Evolutionary conservation across 345 rosid species (phyloP), one percentile per base, ranked within the genome.

Genomic region (Eucalyptus urophylla): DNA sequence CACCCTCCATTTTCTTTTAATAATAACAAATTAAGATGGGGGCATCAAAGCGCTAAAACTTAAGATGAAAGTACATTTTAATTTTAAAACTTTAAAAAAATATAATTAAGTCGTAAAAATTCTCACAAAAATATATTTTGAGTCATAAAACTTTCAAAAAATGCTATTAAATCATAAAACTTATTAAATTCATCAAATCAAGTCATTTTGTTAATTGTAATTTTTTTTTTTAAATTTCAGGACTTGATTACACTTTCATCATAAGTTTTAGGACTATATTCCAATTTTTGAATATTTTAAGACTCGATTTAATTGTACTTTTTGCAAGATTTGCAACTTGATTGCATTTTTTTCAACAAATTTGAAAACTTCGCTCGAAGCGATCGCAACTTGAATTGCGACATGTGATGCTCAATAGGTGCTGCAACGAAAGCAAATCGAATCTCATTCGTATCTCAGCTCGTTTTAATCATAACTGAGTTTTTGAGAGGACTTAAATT

Each of bases 251-350:
- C 3, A 56, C 1, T 1, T 56, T 56, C 3, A 24, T 56, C 0
- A 24, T 5, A 8, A 56, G 3, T 56, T 56, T 22, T 2, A 9
- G 0, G 6, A 24, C 6, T 56, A 24, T 10, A 56, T 56, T 56
- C 0, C 3, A 4, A 22, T 9, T 56, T 56, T 56, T 56, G 3
- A 22, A 22, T 22, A 22, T 22, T 22, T 10, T 4, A 10, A 10
- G 1, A 10, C 1, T 10, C 3, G 3, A 56, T 8, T 56, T 56
- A 1, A 24, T 24, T 56, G 1, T 0, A 24, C 1, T 56, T 56
- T 24, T 56, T 56, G 1, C 0, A 8, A 56, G 1, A 56, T 22
- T 1, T 4, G 24, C 0, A 6, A 56, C 0, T 56, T 0, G 3
- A 24, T 56, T 56, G 1, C 0, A 56, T 21, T 56, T 56, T 56